These are phyloP conservation scores for Smallanthus sonchifolius DNA, from an alignment of 129 eudicot species.

Conservation along the genomic window DNA sequence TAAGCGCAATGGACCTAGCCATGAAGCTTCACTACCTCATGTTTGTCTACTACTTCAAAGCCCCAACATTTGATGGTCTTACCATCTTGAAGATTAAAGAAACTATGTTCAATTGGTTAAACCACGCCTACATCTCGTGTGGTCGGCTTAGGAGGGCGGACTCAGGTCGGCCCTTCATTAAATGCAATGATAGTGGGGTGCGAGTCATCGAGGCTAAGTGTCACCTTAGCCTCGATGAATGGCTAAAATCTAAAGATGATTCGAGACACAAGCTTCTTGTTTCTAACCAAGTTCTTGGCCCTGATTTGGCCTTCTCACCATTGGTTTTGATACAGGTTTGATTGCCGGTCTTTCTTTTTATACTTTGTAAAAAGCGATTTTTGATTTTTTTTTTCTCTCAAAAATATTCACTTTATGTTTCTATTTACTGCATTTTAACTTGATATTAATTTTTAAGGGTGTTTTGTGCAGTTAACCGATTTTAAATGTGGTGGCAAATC, in stretches of 20 bases:
- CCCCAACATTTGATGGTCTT: conserved; percentile 43
- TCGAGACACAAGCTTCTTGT: conserved; percentile 39
- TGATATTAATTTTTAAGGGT: background rate
- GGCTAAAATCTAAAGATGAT: conserved; percentile 48
- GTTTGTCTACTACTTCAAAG: conserved; percentile 49
- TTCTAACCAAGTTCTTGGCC: conserved; percentile 50
- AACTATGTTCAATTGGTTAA: conserved; percentile 58
- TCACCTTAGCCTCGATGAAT: conserved; percentile 50
- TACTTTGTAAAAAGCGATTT: background rate
- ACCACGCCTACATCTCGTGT: conserved; percentile 40
- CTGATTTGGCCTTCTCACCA: conserved; percentile 65
- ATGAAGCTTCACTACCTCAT: conserved; percentile 83
- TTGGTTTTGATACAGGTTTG: conserved; percentile 55
- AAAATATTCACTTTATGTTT: too few species aligned
- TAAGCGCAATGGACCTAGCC: conserved; percentile 60
- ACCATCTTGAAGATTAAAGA: conserved; percentile 49
- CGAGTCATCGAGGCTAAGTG: conserved; percentile 60
- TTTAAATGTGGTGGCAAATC: conserved; percentile 70
- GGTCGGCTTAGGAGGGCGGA: conserved; percentile 61
- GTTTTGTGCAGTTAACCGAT: conserved; percentile 44
- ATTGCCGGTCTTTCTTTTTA: background rate
- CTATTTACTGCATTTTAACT: too few species aligned
- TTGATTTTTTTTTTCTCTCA: background rate
- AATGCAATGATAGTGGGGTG: conserved; percentile 83
- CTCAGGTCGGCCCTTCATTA: conserved; percentile 54